Evolutionary conservation across 805 yeast genomes (phyloP).

Genomic region (Zygotorulaspora chibaensis): DNA sequence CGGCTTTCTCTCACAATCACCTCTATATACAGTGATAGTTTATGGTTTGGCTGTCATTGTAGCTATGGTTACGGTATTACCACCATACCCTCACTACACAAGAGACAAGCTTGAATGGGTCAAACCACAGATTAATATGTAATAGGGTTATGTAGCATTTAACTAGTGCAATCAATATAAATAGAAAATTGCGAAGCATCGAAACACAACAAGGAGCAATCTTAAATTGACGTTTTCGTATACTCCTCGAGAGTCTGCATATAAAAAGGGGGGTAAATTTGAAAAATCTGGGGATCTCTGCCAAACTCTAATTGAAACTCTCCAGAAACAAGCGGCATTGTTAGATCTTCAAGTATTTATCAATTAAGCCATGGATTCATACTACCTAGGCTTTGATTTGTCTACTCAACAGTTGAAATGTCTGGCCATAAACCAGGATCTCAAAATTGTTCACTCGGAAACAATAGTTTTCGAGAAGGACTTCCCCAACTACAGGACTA

Average conservation of each 20-base stretch:
- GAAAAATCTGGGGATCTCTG: slow-evolving; percentile 6
- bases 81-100: slow-evolving; percentile 57
- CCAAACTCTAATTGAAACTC: no score
- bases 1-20: slow-evolving; percentile 48
- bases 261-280: slow-evolving; percentile 2
- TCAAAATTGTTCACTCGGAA: slow-evolving; percentile 53
- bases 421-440: slow-evolving; percentile 52
- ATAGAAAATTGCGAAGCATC: slow-evolving; percentile 3
- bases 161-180: slow-evolving; percentile 1
- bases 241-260: slow-evolving; percentile 8
- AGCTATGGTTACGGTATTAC: slow-evolving; percentile 42
- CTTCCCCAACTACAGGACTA: slow-evolving; percentile 55
- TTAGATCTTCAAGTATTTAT: neutral
- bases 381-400: slow-evolving; percentile 71
- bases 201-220: no score
- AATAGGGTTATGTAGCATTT: slow-evolving; percentile 1
- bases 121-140: slow-evolving; percentile 18
- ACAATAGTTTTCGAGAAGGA: slow-evolving; percentile 70
- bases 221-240: neutral
- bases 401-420: slow-evolving; percentile 88
- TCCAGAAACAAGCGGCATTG: no score
- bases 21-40: slow-evolving; percentile 37
- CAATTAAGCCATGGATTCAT: slow-evolving; percentile 5
- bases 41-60: slow-evolving; percentile 38
- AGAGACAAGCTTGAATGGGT: slow-evolving; percentile 49